A percentile compares a stretch with the other conserved stretches of the same genome.
phyloP scores from a whole-genome alignment of 208 protist genomes.

The Acanthamoeba royreba region DNA sequence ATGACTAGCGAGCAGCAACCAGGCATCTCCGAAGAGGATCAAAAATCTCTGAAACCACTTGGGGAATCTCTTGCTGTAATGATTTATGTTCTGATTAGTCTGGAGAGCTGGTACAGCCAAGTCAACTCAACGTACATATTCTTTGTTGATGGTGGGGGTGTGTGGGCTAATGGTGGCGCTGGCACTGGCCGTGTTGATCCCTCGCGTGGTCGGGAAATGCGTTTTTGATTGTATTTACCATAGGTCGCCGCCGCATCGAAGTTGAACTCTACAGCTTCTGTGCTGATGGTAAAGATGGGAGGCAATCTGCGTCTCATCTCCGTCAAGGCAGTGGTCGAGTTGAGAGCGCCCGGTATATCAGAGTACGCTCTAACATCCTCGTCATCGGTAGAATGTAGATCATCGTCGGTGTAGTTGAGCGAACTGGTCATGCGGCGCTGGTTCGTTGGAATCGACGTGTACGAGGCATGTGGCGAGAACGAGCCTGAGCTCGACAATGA shows the following conservation, averaged over 20 bases:
- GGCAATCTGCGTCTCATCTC: constrained; percentile 9
- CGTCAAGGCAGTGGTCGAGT: neutral
- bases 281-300: constrained; percentile 30
- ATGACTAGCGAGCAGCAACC: neutral
- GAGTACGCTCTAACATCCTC: neutral
- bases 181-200: neutral
- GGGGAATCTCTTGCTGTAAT: neutral
- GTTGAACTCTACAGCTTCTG: neutral
- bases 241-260: neutral
- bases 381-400: neutral
- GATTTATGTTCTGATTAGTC: no score
- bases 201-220: neutral
- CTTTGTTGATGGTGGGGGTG: neutral
- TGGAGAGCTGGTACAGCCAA: no score
- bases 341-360: neutral
- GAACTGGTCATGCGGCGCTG: neutral
- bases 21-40: neutral
- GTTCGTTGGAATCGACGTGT: neutral
- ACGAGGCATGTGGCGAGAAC: neutral
- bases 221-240: neutral
- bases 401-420: neutral
- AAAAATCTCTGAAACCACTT: neutral
- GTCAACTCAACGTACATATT: neutral
- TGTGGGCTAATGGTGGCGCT: no score
- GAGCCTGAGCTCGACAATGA: neutral